Base-by-base conservation (phyloP, 83 land plant genomes). In the Thuja plicata region DNA sequence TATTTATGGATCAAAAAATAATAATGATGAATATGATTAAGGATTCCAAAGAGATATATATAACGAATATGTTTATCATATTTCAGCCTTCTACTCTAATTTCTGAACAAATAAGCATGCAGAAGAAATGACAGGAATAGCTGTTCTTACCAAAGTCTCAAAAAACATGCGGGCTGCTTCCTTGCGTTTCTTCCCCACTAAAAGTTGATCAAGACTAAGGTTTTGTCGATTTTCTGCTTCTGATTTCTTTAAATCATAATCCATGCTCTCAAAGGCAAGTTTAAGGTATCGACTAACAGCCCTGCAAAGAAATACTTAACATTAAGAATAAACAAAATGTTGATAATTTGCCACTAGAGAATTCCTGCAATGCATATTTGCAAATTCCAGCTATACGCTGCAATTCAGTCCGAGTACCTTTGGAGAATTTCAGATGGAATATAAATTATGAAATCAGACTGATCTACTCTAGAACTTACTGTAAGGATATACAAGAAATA, bases 81-180 rank as follows among this genome's bases (percentile, higher is more conserved):
- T 70, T 85, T 43, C 32, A 27, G 34, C 16, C 37, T 46, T 81
- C 54, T 24, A 17, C 84, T 9, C 45, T 46, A 34, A 45, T 46
- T 45, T 83, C 30, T 4, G 34, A 43, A 83, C 34, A 83, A 46
- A 54, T 86, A 35, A 55, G 8, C 6, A 30, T 50, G 27, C 38
- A 54, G 16, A 32, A 86, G 73, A 55, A 34, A 35, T 35, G 73
- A 62, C 27, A 86, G 41, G 60, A 24, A 40, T 32, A 41, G 85
- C 89, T 17, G 38, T 30, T 87, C 90, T 86, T 95, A 95, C 96
- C 96, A 95, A 89, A 45, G 96, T 91, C 84, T 95, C 96, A 89
- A 95, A 95, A 89, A 95, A 95, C 95, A 95, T 92, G 16, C 96
- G 89, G 24, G 96, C 91, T 84, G 96, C 96, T 91, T 95, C 96